Percentiles rank a stretch among this genome's conserved stretches.
These are phyloP conservation scores for Chlamydomonas eustigma DNA, from an alignment of 139 green algal species.

Conservation along the genomic window DNA sequence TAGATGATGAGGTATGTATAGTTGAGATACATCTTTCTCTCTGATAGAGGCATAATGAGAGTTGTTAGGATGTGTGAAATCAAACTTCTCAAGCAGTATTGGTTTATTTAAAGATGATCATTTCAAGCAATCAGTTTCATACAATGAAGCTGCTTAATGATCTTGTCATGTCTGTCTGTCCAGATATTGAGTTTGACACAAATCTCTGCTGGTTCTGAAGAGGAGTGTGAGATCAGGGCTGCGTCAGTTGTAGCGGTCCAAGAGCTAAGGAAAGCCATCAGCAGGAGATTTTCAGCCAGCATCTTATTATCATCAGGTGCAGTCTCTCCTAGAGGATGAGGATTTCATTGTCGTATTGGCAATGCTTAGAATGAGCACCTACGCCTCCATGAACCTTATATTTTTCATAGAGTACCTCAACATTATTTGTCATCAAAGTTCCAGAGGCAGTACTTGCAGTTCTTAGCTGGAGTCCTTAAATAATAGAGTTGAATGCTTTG, in stretches of 20 bases:
- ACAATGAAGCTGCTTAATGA: neutral
- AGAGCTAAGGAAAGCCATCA: conserved; percentile 36
- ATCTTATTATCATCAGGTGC: neutral
- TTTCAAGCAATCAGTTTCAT: neutral
- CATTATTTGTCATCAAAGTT: neutral
- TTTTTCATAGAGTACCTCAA: too few relatives aligned
- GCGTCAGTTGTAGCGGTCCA: conserved; percentile 67
- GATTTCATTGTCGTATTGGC: neutral
- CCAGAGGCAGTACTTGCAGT: neutral
- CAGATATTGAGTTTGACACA: conserved; percentile 39
- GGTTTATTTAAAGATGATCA: neutral
- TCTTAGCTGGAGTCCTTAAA: neutral
- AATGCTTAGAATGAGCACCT: neutral
- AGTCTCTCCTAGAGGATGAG: neutral
- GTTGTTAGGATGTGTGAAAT: too few relatives aligned
- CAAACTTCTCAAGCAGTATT: neutral
- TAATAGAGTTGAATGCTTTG: neutral
- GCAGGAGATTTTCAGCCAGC: neutral
- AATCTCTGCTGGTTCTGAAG: conserved; percentile 43
- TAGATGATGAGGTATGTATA: neutral
- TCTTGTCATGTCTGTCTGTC: neutral
- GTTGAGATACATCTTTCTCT: too few relatives aligned
- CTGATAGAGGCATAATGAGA: too few relatives aligned
- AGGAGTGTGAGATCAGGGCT: conserved; percentile 76
- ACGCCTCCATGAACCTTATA: neutral